Percentiles rank a stretch among this genome's conserved stretches.
These are phyloP conservation scores for Pseudoscleropodium purum DNA, from an alignment of 225 moss, liverwort and hornwort genomes.

Conservation along the genomic window DNA sequence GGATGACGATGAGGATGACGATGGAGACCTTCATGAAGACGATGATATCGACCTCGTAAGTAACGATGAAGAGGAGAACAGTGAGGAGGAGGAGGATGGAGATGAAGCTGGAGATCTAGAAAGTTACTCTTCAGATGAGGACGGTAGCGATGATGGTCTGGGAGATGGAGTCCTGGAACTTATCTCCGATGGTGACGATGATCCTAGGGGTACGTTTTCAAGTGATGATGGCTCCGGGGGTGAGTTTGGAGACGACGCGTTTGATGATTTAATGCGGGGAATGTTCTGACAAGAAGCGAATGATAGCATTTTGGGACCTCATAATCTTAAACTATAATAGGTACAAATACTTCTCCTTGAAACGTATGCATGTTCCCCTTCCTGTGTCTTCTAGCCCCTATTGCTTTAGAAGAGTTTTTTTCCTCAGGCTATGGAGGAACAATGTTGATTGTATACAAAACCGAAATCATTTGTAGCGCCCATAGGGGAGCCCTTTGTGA, in stretches of 20 bases:
- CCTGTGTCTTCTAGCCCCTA: constrained; percentile 22
- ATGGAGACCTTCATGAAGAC: constrained; percentile 64
- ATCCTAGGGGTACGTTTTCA: constrained; percentile 67
- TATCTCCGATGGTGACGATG: constrained; percentile 85
- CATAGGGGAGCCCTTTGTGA: constrained; percentile 10
- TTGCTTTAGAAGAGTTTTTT: constrained; percentile 24
- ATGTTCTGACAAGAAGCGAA: constrained; percentile 31
- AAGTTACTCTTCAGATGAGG: constrained; percentile 70
- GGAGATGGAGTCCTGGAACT: constrained; percentile 78
- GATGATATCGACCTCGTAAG: constrained; percentile 75
- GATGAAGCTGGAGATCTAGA: constrained; percentile 69
- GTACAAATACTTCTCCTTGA: constrained; percentile 5
- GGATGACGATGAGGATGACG: constrained; percentile 82
- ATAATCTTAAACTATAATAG: neutral
- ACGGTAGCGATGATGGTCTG: constrained; percentile 70
- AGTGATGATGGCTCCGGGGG: constrained; percentile 83
- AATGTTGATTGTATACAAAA: constrained; percentile 23
- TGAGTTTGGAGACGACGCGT: constrained; percentile 67
- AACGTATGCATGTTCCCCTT: constrained; percentile 19
- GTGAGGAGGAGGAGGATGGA: constrained; percentile 84
- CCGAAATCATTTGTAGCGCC: constrained; percentile 9
- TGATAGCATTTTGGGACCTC: neutral
- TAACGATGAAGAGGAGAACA: constrained; percentile 75
- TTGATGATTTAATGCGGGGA: constrained; percentile 66
- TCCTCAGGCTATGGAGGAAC: constrained; percentile 32